phyloP scores from a whole-genome alignment of 2,329 filamentous ascomycete species.

The Diplodia mutila region DNA sequence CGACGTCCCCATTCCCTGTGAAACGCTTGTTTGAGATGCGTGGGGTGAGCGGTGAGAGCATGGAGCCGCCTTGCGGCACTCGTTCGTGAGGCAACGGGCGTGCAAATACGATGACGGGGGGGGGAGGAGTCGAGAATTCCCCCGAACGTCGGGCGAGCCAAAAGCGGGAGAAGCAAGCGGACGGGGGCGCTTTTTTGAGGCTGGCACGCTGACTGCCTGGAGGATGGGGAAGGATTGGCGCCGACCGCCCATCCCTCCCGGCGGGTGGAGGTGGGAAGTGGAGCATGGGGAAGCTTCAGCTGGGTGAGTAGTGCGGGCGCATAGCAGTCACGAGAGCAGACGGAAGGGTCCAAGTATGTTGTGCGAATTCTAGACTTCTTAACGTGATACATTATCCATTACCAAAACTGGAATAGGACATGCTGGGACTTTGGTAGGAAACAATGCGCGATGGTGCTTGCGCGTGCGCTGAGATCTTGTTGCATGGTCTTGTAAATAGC shows the following conservation, averaged over 20 bases:
- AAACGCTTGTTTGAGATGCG: not conserved
- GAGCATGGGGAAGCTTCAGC: not conserved
- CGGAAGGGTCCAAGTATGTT: not conserved
- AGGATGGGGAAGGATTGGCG: no score
- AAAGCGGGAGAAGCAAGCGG: no score
- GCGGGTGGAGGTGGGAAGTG: not conserved
- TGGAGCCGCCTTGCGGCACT: not conserved
- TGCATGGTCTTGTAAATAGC: not conserved
- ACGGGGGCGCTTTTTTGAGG: no score
- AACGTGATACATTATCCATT: constrained; percentile 21
- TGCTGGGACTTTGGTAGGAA: not conserved
- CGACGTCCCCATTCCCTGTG: not conserved
- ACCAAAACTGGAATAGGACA: constrained; percentile 9
- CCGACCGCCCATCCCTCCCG: no score
- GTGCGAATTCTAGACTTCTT: constrained; percentile 6
- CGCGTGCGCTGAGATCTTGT: not conserved
- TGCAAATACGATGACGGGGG: no score
- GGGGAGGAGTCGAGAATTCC: no score
- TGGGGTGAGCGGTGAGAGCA: not conserved
- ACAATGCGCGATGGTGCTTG: not conserved
- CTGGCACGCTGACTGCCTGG: no score
- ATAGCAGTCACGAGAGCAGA: not conserved
- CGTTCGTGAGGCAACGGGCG: no score
- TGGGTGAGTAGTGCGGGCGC: not conserved
- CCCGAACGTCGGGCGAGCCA: no score